Percentiles rank a stretch among this genome's conserved stretches.
Conservation (phyloP, 2,329 filamentous ascomycete species). For the Clonostachys solani region DNA sequence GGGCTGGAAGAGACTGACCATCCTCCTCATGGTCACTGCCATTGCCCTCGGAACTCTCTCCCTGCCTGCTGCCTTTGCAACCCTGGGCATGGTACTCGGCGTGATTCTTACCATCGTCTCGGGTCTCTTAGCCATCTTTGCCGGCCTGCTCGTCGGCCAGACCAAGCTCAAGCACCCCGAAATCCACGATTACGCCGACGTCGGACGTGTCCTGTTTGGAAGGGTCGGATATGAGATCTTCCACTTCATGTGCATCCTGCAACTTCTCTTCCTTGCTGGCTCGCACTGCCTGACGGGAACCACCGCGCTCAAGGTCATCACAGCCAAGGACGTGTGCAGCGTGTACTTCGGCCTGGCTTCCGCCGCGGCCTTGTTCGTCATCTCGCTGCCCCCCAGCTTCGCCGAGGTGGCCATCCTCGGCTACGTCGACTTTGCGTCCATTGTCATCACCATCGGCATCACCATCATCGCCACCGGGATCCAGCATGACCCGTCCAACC, state of each 20-base stretch:
- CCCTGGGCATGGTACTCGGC: constrained; percentile 22
- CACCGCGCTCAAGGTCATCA: constrained; percentile 60
- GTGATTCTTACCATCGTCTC: constrained; percentile 26
- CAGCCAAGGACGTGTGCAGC: constrained; percentile 39
- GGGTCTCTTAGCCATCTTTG: constrained; percentile 33
- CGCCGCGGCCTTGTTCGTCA: constrained; percentile 28
- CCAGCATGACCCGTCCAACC: constrained; percentile 5
- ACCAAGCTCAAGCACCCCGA: constrained; percentile 40
- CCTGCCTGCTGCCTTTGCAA: constrained; percentile 13
- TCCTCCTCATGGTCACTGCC: constrained; percentile 15
- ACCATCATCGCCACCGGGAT: constrained; percentile 60
- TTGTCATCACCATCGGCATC: constrained; percentile 51
- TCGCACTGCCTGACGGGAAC: constrained; percentile 65
- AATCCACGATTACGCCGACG: constrained; percentile 60
- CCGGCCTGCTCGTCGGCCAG: constrained; percentile 32
- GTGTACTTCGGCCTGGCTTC: constrained; percentile 31
- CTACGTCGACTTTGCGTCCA: constrained; percentile 15
- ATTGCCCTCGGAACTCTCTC: constrained; percentile 14
- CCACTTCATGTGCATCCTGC: constrained; percentile 50
- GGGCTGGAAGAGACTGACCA: constrained; percentile 15
- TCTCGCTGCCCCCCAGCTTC: constrained; percentile 35
- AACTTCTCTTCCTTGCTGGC: constrained; percentile 61
- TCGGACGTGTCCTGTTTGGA: constrained; percentile 55
- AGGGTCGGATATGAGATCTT: constrained; percentile 51
- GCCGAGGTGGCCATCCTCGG: constrained; percentile 9